Base-by-base conservation (phyloP, 257 asterid species). In the Gardenia jasminoides region DNA sequence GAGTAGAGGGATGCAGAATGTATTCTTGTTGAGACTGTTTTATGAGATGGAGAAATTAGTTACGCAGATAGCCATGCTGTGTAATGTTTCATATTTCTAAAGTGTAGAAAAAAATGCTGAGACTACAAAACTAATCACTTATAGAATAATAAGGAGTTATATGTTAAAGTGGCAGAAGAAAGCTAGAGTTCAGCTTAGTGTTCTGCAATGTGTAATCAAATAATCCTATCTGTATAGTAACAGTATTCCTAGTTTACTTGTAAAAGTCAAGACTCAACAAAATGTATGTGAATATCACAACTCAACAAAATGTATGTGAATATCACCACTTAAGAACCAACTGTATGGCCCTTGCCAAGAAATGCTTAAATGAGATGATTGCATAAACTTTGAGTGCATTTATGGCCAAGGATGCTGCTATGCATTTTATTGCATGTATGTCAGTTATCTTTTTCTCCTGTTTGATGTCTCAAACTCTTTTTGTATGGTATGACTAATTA, bases 41-140 rank as follows among this genome's bases (percentile, higher is more conserved):
- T 44, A n/a, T 24, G 20, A 70, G n/a, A 16, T 22, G 10, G 61
- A 70, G 24, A 20, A 48, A 31, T 17, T 47, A 72, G 20, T 30
- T 54, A 43, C 67, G 31, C 44, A 20, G 66, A n/a, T 36, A 72
- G 43, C n/a, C 62, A 50, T 43, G 36, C 28, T 47, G 31, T 50
- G 36, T 72, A 28, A 26, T 72, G 66, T 73, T 54, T 54, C 62
- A 17, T 48, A 50, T 72, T 50, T 47, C 30, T 46, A 52, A 50
- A 50, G 16, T 15, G 7, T 54, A 20, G 50, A 74, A 74, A 58
- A 36, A 50, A 28, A 11, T 76, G 50, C 59, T 30, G 66, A 76
- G n/a, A n/a, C 80, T 76, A 81, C 81, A 76, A 81, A 76, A 81
- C 77, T 64, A 20, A 47, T 50, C 68, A 61, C 74, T 59, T 70